These are phyloP conservation scores for Oryza nivara DNA, from an alignment of 176 grass and related monocot genomes.

Conservation along the genomic window DNA sequence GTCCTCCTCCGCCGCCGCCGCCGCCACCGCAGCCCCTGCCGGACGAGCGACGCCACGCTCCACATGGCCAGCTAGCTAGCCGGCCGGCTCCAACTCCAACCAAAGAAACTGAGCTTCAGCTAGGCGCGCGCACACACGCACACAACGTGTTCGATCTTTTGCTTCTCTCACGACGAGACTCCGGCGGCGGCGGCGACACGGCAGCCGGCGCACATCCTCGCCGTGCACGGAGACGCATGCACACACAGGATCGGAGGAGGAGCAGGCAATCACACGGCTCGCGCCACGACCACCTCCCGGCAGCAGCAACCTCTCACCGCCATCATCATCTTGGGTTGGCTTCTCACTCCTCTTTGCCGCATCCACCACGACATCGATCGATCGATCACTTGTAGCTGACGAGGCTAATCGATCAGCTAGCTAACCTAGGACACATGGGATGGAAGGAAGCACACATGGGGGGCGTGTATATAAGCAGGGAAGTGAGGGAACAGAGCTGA, in stretches of 20 bases:
- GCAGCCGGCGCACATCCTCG: slow-evolving; percentile 8
- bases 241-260: not conserved
- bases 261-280: slow-evolving; percentile 16
- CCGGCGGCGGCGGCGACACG: slow-evolving; percentile 11
- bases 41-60: slow-evolving; percentile 42
- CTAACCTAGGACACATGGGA: not conserved
- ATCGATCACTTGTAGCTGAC: no score
- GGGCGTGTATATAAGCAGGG: slow-evolving; percentile 23
- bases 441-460: not conserved
- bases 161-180: slow-evolving; percentile 2
- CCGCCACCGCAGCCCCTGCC: slow-evolving; percentile 48
- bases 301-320: slow-evolving; percentile 34
- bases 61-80: slow-evolving; percentile 28
- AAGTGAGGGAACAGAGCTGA: not conserved
- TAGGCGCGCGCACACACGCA: not conserved
- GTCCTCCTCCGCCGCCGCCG: slow-evolving; percentile 31
- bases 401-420: no score
- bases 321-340: not conserved
- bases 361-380: slow-evolving; percentile 30
- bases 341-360: not conserved
- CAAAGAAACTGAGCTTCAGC: not conserved
- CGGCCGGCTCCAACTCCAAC: not conserved
- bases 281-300: slow-evolving; percentile 17
- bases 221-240: slow-evolving; percentile 26
- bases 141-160: not conserved